Base-by-base conservation (phyloP, 73 alveolate genomes). In the Paraurostyla sp. region DNA sequence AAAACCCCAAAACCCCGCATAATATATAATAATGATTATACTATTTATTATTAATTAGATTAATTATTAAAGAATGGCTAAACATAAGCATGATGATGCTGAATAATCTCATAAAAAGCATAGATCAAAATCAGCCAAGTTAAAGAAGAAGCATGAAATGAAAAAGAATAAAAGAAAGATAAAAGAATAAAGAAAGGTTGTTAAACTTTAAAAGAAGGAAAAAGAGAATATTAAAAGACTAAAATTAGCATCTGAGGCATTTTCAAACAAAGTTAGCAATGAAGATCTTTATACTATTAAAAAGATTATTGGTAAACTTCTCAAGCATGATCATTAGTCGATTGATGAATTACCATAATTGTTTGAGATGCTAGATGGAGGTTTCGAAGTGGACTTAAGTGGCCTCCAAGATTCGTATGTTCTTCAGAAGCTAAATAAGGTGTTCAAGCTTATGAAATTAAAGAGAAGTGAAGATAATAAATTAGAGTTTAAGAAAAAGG, bases 401-500 rank as follows among this genome's bases (percentile, higher is more conserved):
- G 91, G 82, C 2, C 25, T 88, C 6, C 45, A 40, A 20, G 94
- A 88, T 35, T 45, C 48, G 9, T 88, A 88, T 48, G 94, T 88
- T 0, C 57, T 56, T 52, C 32, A 56, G 46, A 88, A 88, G 62
- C 63, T 88, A n/a, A 78, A 78, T 45, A 88, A 88, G 56, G 86
- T 80, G 6, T 88, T 88, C 52, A 88, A 88, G 81, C 71, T 76
- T 9, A 27, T 88, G 91, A 32, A 76, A 48, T 42, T 88, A 25
- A 88, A 88, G 65, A 32, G 91, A 33, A 54, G 49, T 30, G 76
- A 76, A n/a, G 76, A 88, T n/a, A 78, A 60, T 42, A 76, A 58
- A 35, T 25, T 88, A 27, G 94, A 88, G 81, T 88, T 76, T 30
- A 88, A 54, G 49, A 88, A 88, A 81, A 60, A 62, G 29, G 63